These are phyloP conservation scores for Sporothrix schenckii DNA, from an alignment of 2,329 filamentous ascomycete species.

Conservation along the genomic window DNA sequence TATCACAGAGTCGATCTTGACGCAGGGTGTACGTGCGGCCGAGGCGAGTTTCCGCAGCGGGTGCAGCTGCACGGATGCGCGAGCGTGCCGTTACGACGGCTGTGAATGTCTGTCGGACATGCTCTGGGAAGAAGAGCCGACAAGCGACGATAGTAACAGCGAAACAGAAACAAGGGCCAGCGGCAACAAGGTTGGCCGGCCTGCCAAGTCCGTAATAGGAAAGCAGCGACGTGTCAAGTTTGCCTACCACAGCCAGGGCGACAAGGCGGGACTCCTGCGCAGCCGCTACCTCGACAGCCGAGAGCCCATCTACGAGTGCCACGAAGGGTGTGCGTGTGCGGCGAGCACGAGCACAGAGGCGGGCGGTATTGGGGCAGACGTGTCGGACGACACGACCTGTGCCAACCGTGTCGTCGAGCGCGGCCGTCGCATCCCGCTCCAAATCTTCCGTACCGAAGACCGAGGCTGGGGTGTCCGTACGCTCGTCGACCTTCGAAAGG, in stretches of 20 bases:
- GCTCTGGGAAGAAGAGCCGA: conserved; percentile 56
- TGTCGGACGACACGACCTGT: conserved; percentile 48
- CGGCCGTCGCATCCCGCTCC: conserved; percentile 69
- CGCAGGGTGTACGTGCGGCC: conserved; percentile 61
- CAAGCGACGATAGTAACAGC: conserved; percentile 41
- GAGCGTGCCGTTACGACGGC: conserved; percentile 66
- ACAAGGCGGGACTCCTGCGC: conserved; percentile 56
- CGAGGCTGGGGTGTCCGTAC: conserved; percentile 78
- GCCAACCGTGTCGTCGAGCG: conserved; percentile 77
- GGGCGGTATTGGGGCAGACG: neutral
- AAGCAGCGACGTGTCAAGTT: conserved; percentile 50
- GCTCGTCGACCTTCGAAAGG: conserved; percentile 64
- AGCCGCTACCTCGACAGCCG: conserved; percentile 56
- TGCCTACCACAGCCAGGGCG: conserved; percentile 64
- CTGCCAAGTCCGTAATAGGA: no score
- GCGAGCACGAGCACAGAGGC: conserved; percentile 34
- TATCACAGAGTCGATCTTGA: conserved; percentile 63
- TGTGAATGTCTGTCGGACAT: conserved; percentile 68
- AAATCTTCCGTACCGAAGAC: conserved; percentile 73
- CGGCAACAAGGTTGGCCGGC: neutral
- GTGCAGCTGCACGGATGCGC: conserved; percentile 65
- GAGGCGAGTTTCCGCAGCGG: conserved; percentile 67
- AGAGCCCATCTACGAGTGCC: conserved; percentile 78
- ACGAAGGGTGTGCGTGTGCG: conserved; percentile 68
- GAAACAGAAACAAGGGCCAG: neutral